Evolutionary conservation across 2,329 filamentous ascomycete genomes (phyloP).

Genomic region (Biscogniauxia sp.): DNA sequence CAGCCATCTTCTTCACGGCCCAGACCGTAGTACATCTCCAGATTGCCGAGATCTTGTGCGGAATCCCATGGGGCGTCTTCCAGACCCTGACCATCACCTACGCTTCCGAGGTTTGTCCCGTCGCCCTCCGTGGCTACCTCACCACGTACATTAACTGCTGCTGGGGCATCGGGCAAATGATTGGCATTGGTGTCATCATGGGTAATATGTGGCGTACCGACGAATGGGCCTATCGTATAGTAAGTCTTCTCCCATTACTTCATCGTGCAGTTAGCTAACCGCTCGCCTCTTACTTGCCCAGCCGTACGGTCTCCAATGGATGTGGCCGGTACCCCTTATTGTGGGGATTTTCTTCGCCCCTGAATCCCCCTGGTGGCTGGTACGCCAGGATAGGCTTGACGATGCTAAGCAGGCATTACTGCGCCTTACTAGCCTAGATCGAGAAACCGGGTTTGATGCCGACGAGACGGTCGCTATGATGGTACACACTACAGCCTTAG

Average conservation of each 20-base stretch:
- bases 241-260: slow-evolving; percentile 9
- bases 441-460: slow-evolving; percentile 71
- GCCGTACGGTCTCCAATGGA: slow-evolving; percentile 74
- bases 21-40: slow-evolving; percentile 57
- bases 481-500: slow-evolving; percentile 81
- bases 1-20: slow-evolving; percentile 64
- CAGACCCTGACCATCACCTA: slow-evolving; percentile 62
- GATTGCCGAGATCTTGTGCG: slow-evolving; percentile 61
- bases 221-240: slow-evolving; percentile 63
- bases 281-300: slow-evolving; percentile 15
- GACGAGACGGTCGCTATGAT: slow-evolving; percentile 91
- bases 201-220: slow-evolving; percentile 63
- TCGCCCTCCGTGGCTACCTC: slow-evolving; percentile 64
- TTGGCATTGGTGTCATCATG: slow-evolving; percentile 71
- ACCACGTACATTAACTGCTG: slow-evolving; percentile 77
- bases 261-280: neutral
- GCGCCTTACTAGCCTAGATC: slow-evolving; percentile 60
- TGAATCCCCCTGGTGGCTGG: slow-evolving; percentile 74
- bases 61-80: slow-evolving; percentile 62
- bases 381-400: slow-evolving; percentile 61
- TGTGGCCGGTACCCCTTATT: slow-evolving; percentile 69
- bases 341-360: slow-evolving; percentile 67
- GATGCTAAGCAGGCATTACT: slow-evolving; percentile 66
- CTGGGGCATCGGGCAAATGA: slow-evolving; percentile 73
- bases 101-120: slow-evolving; percentile 70